Evolutionary conservation across 106 monocot genomes (phyloP).

Genomic region (Dendrobium catenatum): DNA sequence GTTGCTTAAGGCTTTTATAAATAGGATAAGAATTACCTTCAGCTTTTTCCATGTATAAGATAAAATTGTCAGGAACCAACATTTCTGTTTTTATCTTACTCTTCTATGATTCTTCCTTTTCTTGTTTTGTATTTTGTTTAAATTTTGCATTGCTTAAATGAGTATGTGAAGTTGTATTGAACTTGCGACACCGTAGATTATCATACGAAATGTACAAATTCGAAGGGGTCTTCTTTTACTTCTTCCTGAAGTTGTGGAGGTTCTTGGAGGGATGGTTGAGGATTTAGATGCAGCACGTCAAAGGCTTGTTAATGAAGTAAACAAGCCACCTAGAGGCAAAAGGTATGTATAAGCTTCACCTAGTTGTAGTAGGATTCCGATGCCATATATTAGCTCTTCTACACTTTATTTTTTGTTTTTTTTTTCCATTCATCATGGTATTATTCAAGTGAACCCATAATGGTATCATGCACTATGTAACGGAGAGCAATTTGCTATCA

Average conservation of each 20-base stretch:
- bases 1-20: no score
- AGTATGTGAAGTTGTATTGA: background rate
- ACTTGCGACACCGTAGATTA: conserved; percentile 40
- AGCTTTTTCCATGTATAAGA: no score
- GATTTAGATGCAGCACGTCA: conserved; percentile 67
- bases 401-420: background rate
- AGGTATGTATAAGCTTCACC: conserved; percentile 28
- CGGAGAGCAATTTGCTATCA: background rate
- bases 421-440: background rate
- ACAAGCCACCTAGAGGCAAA: conserved; percentile 86
- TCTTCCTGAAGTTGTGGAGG: conserved; percentile 68
- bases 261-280: conserved; percentile 83
- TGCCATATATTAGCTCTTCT: background rate
- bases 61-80: background rate
- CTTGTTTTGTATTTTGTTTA: background rate
- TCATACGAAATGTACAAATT: conserved; percentile 61
- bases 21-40: no score
- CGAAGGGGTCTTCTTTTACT: conserved; percentile 78
- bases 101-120: background rate
- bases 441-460: background rate
- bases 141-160: conserved; percentile 1
- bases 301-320: conserved; percentile 72
- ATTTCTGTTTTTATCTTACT: background rate
- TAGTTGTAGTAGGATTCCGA: background rate
- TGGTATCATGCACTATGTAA: background rate